phyloP scores from a whole-genome alignment of 768 basidiomycete species.

The Guyanaporus albipodus region DNA sequence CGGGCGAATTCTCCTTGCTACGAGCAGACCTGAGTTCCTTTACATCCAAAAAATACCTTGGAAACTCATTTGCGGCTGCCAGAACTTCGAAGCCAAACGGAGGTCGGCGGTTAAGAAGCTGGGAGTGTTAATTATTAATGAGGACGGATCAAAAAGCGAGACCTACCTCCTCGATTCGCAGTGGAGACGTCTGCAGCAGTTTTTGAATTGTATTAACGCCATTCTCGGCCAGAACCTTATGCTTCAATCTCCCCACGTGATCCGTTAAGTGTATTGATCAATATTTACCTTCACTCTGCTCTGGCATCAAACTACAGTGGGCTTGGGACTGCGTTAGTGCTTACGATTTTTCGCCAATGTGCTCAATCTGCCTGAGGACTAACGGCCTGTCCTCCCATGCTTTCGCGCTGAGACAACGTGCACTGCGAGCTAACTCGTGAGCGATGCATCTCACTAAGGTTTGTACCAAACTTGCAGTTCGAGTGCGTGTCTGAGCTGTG shows the following conservation, averaged over 20 bases:
- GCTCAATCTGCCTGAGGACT: conserved; percentile 81
- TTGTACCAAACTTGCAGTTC: conserved; percentile 55
- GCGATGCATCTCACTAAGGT: background rate
- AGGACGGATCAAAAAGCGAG: background rate
- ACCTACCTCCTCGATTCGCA: conserved; percentile 60
- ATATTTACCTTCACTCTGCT: conserved; percentile 24
- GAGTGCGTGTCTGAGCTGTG: conserved; percentile 65
- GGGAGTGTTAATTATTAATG: conserved; percentile 8
- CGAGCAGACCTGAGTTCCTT: conserved; percentile 41
- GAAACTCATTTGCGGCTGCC: conserved; percentile 56
- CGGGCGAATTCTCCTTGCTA: conserved; percentile 47
- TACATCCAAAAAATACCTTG: conserved; percentile 55
- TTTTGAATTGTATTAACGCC: conserved; percentile 61
- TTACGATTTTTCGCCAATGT: conserved; percentile 92
- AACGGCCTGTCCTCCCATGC: conserved; percentile 90
- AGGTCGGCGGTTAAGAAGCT: conserved; percentile 71
- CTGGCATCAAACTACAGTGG: background rate
- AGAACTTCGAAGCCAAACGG: conserved; percentile 75
- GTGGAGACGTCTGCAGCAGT: conserved; percentile 53
- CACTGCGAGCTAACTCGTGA: conserved; percentile 36
- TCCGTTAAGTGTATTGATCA: background rate
- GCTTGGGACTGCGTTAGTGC: conserved; percentile 21
- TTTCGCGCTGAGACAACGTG: conserved; percentile 75
- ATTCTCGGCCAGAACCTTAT: conserved; percentile 69
- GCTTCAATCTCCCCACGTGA: conserved; percentile 17